These are phyloP conservation scores for Colletotrichum cuscutae DNA, from an alignment of 2,329 filamentous ascomycete species.

Conservation along the genomic window DNA sequence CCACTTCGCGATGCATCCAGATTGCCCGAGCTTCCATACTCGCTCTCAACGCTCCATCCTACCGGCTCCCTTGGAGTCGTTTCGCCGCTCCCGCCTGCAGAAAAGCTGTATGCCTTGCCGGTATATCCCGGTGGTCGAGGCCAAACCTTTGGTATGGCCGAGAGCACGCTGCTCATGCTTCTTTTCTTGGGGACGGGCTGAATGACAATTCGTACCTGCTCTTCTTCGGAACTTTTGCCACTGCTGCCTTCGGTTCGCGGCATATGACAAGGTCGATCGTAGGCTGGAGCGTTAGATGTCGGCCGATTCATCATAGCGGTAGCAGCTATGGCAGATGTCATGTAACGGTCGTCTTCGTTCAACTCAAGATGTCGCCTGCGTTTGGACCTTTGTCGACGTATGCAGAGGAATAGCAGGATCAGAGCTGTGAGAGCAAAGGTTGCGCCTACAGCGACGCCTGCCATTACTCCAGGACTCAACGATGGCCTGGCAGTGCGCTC, in stretches of 20 bases:
- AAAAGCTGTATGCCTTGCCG: conserved; percentile 40
- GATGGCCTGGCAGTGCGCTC: conserved; percentile 3
- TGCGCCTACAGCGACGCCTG: conserved; percentile 41
- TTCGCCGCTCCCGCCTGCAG: conserved; percentile 39
- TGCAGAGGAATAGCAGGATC: conserved; percentile 35
- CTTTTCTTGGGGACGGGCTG: conserved; percentile 37
- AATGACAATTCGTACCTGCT: conserved; percentile 45
- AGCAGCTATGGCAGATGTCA: conserved; percentile 27
- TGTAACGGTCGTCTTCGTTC: conserved; percentile 22
- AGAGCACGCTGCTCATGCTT: conserved; percentile 29
- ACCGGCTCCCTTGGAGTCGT: conserved; percentile 38
- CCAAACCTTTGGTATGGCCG: conserved; percentile 36
- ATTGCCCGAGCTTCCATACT: conserved; percentile 36
- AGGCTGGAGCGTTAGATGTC: not conserved
- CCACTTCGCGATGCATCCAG: not conserved
- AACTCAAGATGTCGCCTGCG: conserved; percentile 29
- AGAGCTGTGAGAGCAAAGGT: conserved; percentile 34
- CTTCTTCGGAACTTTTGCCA: conserved; percentile 36
- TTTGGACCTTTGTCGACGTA: conserved; percentile 38
- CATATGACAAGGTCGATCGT: not conserved
- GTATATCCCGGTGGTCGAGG: conserved; percentile 43
- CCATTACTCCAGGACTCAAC: conserved; percentile 42
- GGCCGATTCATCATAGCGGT: not conserved
- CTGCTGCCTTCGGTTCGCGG: not conserved
- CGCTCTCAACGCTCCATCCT: conserved; percentile 44